Conservation (phyloP, 2,329 filamentous ascomycete species). For the Fusarium graminum region DNA sequence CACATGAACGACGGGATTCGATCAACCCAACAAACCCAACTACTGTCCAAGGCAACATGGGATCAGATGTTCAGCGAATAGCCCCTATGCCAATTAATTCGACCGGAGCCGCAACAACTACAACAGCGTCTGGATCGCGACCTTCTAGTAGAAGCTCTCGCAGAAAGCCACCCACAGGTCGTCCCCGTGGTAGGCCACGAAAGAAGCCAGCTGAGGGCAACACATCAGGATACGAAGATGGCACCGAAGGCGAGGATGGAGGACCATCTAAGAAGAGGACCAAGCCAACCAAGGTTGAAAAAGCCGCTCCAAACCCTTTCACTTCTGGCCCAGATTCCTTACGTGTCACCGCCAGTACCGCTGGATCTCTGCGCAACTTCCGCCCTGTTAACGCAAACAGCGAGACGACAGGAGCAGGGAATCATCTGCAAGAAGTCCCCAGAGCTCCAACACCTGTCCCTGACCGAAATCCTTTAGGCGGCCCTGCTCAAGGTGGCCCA, state of each 20-base stretch:
- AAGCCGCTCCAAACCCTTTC: constrained; percentile 78
- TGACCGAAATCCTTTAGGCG: constrained; percentile 53
- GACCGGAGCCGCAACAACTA: constrained; percentile 37
- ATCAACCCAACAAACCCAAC: constrained; percentile 45
- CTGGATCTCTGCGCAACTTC: constrained; percentile 87
- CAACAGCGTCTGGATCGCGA: constrained; percentile 57
- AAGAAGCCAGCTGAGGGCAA: constrained; percentile 72
- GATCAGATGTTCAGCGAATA: constrained; percentile 53
- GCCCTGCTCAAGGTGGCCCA: constrained; percentile 50
- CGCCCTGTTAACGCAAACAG: constrained; percentile 74
- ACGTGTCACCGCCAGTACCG: constrained; percentile 89
- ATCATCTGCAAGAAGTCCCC: constrained; percentile 77
- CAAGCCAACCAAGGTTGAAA: constrained; percentile 79
- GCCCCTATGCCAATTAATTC: constrained; percentile 53
- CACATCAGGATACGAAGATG: constrained; percentile 80
- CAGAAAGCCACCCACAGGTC: constrained; percentile 63
- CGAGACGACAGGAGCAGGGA: constrained; percentile 58
- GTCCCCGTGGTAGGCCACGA: constrained; percentile 68
- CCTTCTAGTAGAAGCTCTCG: constrained; percentile 71
- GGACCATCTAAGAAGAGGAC: constrained; percentile 74
- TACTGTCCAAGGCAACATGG: constrained; percentile 35
- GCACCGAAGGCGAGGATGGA: constrained; percentile 69
- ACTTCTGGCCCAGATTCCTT: constrained; percentile 82
- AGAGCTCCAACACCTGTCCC: constrained; percentile 84
- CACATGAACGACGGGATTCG: constrained; percentile 47